A percentile compares a stretch with the other conserved stretches of the same genome.
Conservation (phyloP, 2,329 filamentous ascomycete species). For the Biscogniauxia marginata region DNA sequence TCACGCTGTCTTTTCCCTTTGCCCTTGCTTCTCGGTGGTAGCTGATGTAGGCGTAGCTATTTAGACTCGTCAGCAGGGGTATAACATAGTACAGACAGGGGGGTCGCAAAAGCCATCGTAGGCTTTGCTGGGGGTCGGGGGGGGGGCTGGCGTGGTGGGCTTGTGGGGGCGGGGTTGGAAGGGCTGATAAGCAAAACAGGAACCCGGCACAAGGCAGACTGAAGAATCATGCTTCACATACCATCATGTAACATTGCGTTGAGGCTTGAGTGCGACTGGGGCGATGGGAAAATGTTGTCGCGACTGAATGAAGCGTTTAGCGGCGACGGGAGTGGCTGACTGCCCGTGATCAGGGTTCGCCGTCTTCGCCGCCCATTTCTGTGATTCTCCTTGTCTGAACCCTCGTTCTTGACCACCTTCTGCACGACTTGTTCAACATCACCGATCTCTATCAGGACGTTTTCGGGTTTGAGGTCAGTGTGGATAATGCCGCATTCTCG, state of each 20-base stretch:
- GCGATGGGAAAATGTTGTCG: constrained; percentile 64
- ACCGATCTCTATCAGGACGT: constrained; percentile 97
- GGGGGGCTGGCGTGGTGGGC: too few species aligned
- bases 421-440: constrained; percentile 99
- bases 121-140: not conserved
- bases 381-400: constrained; percentile 77
- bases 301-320: constrained; percentile 89
- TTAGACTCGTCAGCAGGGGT: constrained; percentile 23
- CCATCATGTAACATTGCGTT: constrained; percentile 82
- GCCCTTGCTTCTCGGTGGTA: constrained; percentile 67
- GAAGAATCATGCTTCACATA: constrained; percentile 41
- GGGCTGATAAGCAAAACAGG: not conserved
- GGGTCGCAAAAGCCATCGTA: not conserved
- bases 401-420: constrained; percentile 84
- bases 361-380: constrained; percentile 86
- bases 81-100: not conserved
- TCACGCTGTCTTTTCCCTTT: constrained; percentile 92
- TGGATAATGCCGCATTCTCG: constrained; percentile 99
- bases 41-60: constrained; percentile 47
- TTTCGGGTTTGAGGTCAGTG: constrained; percentile 95
- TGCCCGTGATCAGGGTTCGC: constrained; percentile 93
- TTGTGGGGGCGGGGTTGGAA: not conserved
- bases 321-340: constrained; percentile 91
- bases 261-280: constrained; percentile 70
- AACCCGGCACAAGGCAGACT: not conserved